A percentile compares a stretch with the other conserved stretches of the same genome.
Conservation (phyloP, 306 rosid genomes). For the Vicia faba region DNA sequence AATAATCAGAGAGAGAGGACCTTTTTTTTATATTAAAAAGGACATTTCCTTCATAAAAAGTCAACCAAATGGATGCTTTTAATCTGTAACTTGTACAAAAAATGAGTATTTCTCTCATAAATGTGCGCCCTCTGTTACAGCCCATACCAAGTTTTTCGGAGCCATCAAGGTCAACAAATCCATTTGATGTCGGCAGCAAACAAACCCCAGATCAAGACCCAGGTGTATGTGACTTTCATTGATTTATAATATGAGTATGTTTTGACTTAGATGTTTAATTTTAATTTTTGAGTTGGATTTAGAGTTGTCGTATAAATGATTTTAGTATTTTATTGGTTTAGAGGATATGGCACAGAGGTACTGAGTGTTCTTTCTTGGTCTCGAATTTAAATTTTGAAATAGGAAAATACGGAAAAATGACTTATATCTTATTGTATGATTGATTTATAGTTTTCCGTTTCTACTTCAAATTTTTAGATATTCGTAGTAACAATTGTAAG, state of each 20-base stretch:
- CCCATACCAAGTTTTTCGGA: slow-evolving; percentile 58
- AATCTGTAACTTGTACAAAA: slow-evolving; percentile 35
- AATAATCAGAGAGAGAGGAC: background rate
- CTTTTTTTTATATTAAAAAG: background rate
- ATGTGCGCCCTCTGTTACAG: slow-evolving; percentile 56
- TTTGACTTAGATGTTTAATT: too few relatives aligned
- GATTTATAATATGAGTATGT: slow-evolving; percentile 11
- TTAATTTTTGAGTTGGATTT: too few relatives aligned
- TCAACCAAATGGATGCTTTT: slow-evolving; percentile 28
- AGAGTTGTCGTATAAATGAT: too few relatives aligned
- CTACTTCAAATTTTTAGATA: too few relatives aligned
- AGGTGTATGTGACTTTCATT: slow-evolving; percentile 52
- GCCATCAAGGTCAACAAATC: slow-evolving; percentile 67
- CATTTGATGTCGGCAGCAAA: slow-evolving; percentile 69
- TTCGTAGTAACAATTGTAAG: too few relatives aligned
- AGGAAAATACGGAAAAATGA: too few relatives aligned
- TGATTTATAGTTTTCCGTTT: too few relatives aligned
- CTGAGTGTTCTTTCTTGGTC: too few relatives aligned
- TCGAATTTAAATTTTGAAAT: too few relatives aligned
- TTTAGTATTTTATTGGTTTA: too few relatives aligned
- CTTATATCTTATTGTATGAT: too few relatives aligned
- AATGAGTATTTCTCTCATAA: slow-evolving; percentile 31
- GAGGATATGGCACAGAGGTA: too few relatives aligned
- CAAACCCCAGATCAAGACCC: slow-evolving; percentile 59
- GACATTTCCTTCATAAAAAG: slow-evolving; percentile 8